Percentiles rank a stretch among this genome's conserved stretches.
phyloP scores from a whole-genome alignment of 768 basidiomycete genomes.

The Leccinellum rugosiceps region DNA sequence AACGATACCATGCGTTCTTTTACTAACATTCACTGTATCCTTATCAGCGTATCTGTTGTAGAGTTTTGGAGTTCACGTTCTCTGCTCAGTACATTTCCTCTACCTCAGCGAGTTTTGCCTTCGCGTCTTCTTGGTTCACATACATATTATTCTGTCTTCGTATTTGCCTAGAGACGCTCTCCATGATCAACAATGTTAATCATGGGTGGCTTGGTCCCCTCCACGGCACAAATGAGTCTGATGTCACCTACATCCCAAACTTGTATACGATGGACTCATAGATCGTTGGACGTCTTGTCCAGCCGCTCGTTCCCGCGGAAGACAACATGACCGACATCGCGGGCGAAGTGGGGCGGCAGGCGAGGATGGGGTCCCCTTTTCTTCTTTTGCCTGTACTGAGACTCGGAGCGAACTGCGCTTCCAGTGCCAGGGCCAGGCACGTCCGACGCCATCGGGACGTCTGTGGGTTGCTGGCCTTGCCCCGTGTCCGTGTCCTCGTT shows the following conservation, averaged over 20 bases:
- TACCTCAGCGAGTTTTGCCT: not conserved
- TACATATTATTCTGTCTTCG: not conserved
- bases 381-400: slow-evolving; percentile 7
- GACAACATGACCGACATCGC: slow-evolving; percentile 61
- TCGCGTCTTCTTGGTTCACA: slow-evolving; percentile 2
- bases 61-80: slow-evolving; percentile 1
- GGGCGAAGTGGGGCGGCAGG: slow-evolving; percentile 58
- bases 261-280: not conserved
- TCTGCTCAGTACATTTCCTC: not conserved
- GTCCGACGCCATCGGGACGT: not conserved
- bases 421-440: not conserved
- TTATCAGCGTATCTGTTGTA: slow-evolving; percentile 19
- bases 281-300: not conserved
- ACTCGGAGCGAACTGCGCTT: not conserved
- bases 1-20: slow-evolving; percentile 18
- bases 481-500: not conserved
- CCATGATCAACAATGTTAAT: not conserved
- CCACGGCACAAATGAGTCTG: not conserved
- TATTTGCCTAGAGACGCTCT: not conserved
- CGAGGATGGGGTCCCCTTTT: slow-evolving; percentile 34
- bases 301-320: slow-evolving; percentile 61
- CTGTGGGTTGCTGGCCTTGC: not conserved
- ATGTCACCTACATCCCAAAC: not conserved
- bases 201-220: not conserved
- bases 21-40: slow-evolving; percentile 14